Base-by-base conservation (phyloP, 108 stramenopile genomes). In the Stephanodiscus triporus region DNA sequence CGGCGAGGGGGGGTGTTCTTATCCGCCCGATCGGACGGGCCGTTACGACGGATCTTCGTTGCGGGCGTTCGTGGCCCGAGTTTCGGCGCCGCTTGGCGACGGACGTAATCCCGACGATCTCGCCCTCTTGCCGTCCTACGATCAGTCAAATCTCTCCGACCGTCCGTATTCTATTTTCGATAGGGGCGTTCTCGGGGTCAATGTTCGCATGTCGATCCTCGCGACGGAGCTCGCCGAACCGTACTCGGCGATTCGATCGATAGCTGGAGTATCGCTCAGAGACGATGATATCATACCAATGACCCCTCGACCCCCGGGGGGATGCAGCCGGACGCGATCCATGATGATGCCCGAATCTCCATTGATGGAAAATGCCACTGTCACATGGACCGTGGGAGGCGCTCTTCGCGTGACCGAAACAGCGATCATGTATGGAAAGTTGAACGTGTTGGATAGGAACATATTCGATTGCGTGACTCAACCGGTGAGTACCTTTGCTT, bases 201-300 rank as follows among this genome's bases (percentile, higher is more conserved):
- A 98, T 60, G 80, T 98, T 60, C 92, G 92, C 16, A 75, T 98
- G 54, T 84, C 92, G 0, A 77, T 99, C 30, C 42, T 91, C 48
- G 74, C 88, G 13, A 80, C 88, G 4, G 98, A 99, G 64, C 59
- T 97, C 20, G 95, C 95, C 0, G 83, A 97, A 75, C 97, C 98
- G 19, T 98, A 96, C 72, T 88, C 95, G 59, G 49, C 84, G 3
- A 70, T 93, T 27, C 70, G 79, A 24, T 75, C 59, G 7, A 80
- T 89, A 59, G 85, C 88, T 47, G 77, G 84, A 4, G 62, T 83
- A 16, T 50, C 42, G 9, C 71, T 91, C 42, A 62, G 82, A 9
- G 83, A 93, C 53, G 91, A 92, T 58, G 63, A 90, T 14, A 68
- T 88, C 19, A 81, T 90, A 1, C 64, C 85, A 26, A 38, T 54